Evolutionary conservation across 2,329 filamentous ascomycete species (phyloP), one percentile per base, ranked within the genome.

Genomic region (Biscogniauxia sp.): DNA sequence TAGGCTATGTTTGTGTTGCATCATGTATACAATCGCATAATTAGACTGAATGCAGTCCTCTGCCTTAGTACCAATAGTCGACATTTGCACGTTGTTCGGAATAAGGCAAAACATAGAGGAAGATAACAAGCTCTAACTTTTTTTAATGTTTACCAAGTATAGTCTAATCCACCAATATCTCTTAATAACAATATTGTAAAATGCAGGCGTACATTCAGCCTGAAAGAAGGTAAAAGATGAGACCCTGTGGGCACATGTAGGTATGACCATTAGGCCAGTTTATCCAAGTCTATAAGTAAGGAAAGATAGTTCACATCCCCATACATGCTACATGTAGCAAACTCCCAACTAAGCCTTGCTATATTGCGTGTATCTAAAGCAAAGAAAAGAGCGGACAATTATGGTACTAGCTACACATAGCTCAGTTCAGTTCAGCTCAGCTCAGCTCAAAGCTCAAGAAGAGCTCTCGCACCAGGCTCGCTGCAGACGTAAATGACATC

Each of bases 401-500:
- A 45, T 45, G 5, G 37, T 45, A 11, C 15, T 11, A 17, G 15
- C 13, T 45, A n/a, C 37, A 45, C 15, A 6, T 5, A n/a, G 17
- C 37, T 66, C 62, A 72, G 45, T 13, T 66, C 62, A 72, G n/a
- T n/a, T n/a, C n/a, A n/a, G n/a, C n/a, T n/a, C n/a, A n/a, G n/a
- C n/a, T n/a, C 62, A 72, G 45, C 37, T 66, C 62, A 72, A 45
- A 75, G 66, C 28, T 69, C 74, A 63, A 97, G 76, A 55, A 97
- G 80, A 17, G 91, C 92, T 67, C 82, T 84, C 26, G 93, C 95
- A 53, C 92, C 94, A 20, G 90, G 85, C 85, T 99, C 95, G 77
- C 93, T 97, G 75, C 90, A 96, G 69, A 98, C 90, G 74, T 98
- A 98, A 66, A 98, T 88, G 65, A 96, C 90, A 71, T 97, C 91